Base-by-base conservation (phyloP, 1,139 yeast species). In the Hyphopichia burtonii region DNA sequence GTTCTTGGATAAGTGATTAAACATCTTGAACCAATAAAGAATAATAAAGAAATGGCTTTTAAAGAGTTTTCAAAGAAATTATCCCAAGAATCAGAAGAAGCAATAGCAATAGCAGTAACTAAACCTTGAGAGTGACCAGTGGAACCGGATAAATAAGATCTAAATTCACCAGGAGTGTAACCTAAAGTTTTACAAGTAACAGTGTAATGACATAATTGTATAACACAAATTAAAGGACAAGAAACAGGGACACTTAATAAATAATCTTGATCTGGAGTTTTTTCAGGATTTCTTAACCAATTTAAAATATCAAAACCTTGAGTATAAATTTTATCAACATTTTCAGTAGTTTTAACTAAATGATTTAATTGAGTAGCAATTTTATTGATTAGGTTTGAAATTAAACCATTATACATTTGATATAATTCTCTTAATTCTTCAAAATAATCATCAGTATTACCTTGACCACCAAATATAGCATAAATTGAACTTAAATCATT, bases 111-210 rank as follows among this genome's bases (percentile, higher is more conserved):
- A 31, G 99, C 95, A 34, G 97, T 88, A 44, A 93, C 87, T 57
- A 93, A 75, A 71, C 99, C 99, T 75, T 93, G 99, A 34, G 98
- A 91, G 66, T 93, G 99, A 70, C 99, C 99, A 41, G 98, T 91
- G 37, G 97, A 81, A 59, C 98, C 98, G 41, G 78, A 66, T 47
- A 91, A 72, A 55, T 76, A 67, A 43, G 75, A 65, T 68, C 91
- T 80, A 56, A 93, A 76, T 66, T 88, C 85, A 54, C 97, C 98
- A 31, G 99, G 99, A 46, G 90, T 81, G 53, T 85, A 72, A 49
- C 96, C 96, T 55, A 91, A 78, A 35, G 88, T 76, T 64, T 84
- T 83, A 56, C 96, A 86, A 43, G 97, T 84, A 53, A 90, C 79
- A 43, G 94, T 89, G 64, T 85, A 93, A 69, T 93, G 98, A 54